These are phyloP conservation scores for Lotus japonicus DNA, from an alignment of 306 rosid genomes.

Conservation along the genomic window DNA sequence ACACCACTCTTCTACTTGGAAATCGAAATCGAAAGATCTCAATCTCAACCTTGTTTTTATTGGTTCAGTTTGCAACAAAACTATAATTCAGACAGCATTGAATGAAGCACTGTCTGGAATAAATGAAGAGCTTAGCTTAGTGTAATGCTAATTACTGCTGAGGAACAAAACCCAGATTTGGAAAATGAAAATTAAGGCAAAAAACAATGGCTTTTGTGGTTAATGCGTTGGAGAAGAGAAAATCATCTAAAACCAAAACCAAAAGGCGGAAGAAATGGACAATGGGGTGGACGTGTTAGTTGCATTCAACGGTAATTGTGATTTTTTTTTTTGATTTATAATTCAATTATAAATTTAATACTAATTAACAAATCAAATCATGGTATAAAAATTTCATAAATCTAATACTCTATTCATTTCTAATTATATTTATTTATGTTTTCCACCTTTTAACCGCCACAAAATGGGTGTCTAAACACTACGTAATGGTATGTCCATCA, in stretches of 20 bases:
- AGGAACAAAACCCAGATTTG: slow-evolving; percentile 21
- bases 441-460: too few species aligned
- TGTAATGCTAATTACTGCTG: not conserved
- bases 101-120: not conserved
- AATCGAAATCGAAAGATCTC: slow-evolving; percentile 3
- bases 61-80: not conserved
- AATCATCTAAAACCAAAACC: slow-evolving; percentile 3
- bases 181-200: not conserved
- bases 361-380: too few species aligned
- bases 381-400: too few species aligned
- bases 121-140: slow-evolving; percentile 1
- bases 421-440: too few species aligned
- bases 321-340: not conserved
- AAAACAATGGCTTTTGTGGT: slow-evolving; percentile 10
- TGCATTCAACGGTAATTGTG: slow-evolving; percentile 25
- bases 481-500: too few species aligned
- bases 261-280: slow-evolving; percentile 40
- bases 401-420: too few species aligned
- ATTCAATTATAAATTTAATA: too few species aligned
- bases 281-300: slow-evolving; percentile 24
- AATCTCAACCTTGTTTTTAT: not conserved
- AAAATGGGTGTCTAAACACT: too few species aligned
- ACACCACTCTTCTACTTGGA: not conserved
- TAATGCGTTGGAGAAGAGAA: slow-evolving; percentile 18
- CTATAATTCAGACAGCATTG: slow-evolving; percentile 8